Percentiles rank a stretch among this genome's conserved stretches.
Evolutionary conservation across 2,329 filamentous ascomycete genomes (phyloP).

Genomic region (Colletotrichum godetiae): DNA sequence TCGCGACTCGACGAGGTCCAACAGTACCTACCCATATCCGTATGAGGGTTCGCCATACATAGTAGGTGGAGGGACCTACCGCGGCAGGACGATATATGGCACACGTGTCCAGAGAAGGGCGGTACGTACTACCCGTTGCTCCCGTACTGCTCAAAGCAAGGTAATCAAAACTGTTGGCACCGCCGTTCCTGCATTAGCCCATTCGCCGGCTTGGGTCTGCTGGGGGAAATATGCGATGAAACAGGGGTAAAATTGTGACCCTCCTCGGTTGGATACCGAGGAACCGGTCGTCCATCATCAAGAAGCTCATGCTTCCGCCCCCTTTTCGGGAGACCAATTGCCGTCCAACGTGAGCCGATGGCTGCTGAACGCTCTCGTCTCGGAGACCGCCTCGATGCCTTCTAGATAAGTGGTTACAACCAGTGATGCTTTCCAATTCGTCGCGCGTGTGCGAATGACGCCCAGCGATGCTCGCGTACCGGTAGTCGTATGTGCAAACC

Average conservation of each 20-base stretch:
- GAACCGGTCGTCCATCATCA: slow-evolving; percentile 22
- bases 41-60: neutral
- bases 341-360: neutral
- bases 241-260: slow-evolving; percentile 36
- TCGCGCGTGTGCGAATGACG: neutral
- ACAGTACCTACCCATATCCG: neutral
- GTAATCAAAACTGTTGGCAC: slow-evolving; percentile 32
- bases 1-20: too few relatives aligned
- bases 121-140: slow-evolving; percentile 13
- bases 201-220: slow-evolving; percentile 29
- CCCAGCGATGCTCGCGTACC: neutral
- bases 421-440: neutral
- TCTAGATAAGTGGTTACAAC: neutral
- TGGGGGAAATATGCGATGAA: slow-evolving; percentile 35
- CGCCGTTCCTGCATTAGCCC: slow-evolving; percentile 36
- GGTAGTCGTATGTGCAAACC: neutral
- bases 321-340: neutral
- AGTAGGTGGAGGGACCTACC: neutral
- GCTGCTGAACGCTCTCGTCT: neutral
- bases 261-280: slow-evolving; percentile 35
- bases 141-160: slow-evolving; percentile 1
- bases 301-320: slow-evolving; percentile 29
- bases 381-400: neutral
- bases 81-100: slow-evolving; percentile 26
- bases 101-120: slow-evolving; percentile 22